Evolutionary conservation across 2,329 filamentous ascomycete genomes (phyloP).

Genomic region (Fusarium nanum): DNA sequence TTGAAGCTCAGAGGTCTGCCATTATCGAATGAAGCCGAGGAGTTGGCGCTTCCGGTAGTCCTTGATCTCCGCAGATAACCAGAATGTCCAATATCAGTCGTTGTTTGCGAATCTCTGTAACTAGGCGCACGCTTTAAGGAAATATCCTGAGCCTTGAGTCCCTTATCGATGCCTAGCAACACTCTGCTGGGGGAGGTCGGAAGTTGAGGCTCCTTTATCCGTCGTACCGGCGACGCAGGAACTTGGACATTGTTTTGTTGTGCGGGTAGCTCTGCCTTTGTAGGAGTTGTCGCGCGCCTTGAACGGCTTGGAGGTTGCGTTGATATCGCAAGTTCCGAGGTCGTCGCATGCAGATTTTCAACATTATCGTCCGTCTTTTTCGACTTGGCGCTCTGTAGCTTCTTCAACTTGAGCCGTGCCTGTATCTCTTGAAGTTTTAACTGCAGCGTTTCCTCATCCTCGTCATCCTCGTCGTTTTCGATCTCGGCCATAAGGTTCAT

Average conservation of each 20-base stretch:
- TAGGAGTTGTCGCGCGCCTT: constrained; percentile 46
- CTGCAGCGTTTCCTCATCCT: constrained; percentile 90
- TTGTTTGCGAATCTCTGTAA: constrained; percentile 48
- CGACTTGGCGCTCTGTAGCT: constrained; percentile 71
- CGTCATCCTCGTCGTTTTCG: constrained; percentile 69
- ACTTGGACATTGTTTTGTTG: constrained; percentile 71
- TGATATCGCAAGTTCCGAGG: constrained; percentile 43
- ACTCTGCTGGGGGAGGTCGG: constrained; percentile 83
- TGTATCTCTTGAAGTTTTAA: constrained; percentile 90
- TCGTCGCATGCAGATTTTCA: constrained; percentile 29
- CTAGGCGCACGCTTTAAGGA: constrained; percentile 81
- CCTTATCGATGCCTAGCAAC: constrained; percentile 89
- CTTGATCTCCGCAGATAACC: constrained; percentile 60
- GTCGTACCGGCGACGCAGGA: constrained; percentile 77
- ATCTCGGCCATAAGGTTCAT: constrained; percentile 51
- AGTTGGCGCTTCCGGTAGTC: constrained; percentile 50
- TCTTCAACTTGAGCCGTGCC: constrained; percentile 87
- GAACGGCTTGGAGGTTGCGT: constrained; percentile 33
- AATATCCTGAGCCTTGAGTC: constrained; percentile 81
- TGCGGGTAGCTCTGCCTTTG: constrained; percentile 37
- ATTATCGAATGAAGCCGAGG: constrained; percentile 44
- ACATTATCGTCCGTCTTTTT: constrained; percentile 39
- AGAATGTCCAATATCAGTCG: constrained; percentile 31
- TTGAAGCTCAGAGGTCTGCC: constrained; percentile 74
- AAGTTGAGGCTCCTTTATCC: constrained; percentile 61